These are phyloP conservation scores for Thuidium tamariscinum DNA, from an alignment of 225 moss, liverwort and hornwort genomes.

Conservation along the genomic window DNA sequence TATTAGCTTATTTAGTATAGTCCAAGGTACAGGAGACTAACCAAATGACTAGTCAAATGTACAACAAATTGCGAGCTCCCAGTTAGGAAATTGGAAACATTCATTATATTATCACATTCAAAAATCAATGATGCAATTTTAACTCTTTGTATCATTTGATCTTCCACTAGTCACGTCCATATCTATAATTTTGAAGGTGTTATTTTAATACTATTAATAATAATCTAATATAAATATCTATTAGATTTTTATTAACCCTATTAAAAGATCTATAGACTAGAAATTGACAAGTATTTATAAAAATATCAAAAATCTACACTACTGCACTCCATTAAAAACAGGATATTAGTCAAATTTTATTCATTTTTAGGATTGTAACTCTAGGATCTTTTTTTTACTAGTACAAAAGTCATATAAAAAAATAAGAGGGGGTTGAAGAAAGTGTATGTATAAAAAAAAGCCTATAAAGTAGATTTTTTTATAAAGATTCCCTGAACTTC, in stretches of 20 bases:
- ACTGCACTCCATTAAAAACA: neutral
- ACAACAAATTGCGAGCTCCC: neutral
- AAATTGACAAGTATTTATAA: neutral
- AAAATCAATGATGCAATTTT: neutral
- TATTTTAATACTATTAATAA: neutral
- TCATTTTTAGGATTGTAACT: no score
- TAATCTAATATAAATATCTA: neutral
- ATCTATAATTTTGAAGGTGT: no score
- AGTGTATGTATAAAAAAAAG: neutral
- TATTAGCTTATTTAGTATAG: neutral
- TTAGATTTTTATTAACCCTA: neutral
- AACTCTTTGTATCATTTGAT: neutral
- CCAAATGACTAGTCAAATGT: neutral
- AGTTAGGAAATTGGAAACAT: no score
- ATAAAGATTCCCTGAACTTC: fast-evolving
- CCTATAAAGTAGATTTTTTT: fast-evolving
- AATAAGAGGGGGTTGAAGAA: fast-evolving
- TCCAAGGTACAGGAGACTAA: neutral
- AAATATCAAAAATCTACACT: fast-evolving
- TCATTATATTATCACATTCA: neutral
- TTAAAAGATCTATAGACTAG: fast-evolving
- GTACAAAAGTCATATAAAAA: neutral
- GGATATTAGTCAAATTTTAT: neutral
- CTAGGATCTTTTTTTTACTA: no score
- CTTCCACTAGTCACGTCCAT: neutral